Percentiles rank a stretch among this genome's conserved stretches.
Conservation (phyloP, 2,329 filamentous ascomycete genomes). For the Aspergillus cejpii region DNA sequence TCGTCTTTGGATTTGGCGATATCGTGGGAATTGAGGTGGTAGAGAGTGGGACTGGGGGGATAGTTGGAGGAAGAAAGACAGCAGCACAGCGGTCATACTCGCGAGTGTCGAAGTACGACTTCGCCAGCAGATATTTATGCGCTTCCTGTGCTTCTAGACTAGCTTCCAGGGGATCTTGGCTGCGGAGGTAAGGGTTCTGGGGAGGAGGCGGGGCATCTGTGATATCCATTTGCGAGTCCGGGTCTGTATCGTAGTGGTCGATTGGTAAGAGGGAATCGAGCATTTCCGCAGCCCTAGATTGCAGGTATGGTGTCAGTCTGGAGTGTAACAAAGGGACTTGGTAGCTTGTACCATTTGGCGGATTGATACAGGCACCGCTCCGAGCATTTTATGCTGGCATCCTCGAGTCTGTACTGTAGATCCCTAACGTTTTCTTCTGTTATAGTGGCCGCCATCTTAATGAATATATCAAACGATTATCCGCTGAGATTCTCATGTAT, state of each 20-base stretch:
- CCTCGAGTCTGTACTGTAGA: slow-evolving; percentile 68
- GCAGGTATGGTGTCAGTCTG: slow-evolving; percentile 10
- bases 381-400: slow-evolving; percentile 82
- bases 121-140: slow-evolving; percentile 79
- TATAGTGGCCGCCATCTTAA: slow-evolving; percentile 31
- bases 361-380: slow-evolving; percentile 94
- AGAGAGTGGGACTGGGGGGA: slow-evolving; percentile 59
- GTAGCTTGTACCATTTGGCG: slow-evolving; percentile 69
- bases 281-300: slow-evolving; percentile 79
- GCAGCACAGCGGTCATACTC: slow-evolving; percentile 92
- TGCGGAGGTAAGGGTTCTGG: slow-evolving; percentile 48
- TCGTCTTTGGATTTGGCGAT: slow-evolving; percentile 34
- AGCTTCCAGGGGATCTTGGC: slow-evolving; percentile 64
- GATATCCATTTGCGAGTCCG: slow-evolving; percentile 55
- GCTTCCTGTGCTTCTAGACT: slow-evolving; percentile 71
- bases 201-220: slow-evolving; percentile 45
- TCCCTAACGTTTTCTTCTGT: slow-evolving; percentile 45
- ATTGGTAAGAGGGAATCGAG: slow-evolving; percentile 66
- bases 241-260: slow-evolving; percentile 53
- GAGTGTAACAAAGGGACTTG: neutral
- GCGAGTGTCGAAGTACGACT: slow-evolving; percentile 89
- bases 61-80: slow-evolving; percentile 75
- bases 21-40: slow-evolving; percentile 40
- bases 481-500: too few relatives aligned
- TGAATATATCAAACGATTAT: neutral